Conservation (phyloP, 768 basidiomycete species). For the Kockovaella imperatae region DNA sequence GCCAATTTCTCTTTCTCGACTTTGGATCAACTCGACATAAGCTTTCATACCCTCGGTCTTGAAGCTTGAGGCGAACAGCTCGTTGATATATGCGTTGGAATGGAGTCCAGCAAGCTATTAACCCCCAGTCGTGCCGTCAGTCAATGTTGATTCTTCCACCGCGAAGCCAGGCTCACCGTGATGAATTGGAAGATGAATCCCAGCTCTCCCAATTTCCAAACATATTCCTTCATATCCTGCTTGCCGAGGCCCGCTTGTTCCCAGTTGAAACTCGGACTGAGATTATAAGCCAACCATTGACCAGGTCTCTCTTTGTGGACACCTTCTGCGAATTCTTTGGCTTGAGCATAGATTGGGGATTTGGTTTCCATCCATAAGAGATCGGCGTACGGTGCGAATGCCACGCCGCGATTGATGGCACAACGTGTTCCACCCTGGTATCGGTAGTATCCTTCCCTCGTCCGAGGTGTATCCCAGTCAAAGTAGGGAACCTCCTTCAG, state of each 20-base stretch:
- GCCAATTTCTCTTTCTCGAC: constrained; percentile 82
- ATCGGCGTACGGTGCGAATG: constrained; percentile 81
- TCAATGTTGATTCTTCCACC: not conserved
- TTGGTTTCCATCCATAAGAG: constrained; percentile 58
- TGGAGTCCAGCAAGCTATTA: constrained; percentile 85
- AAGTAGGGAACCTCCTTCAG: constrained; percentile 61
- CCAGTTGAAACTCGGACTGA: constrained; percentile 68
- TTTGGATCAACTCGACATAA: constrained; percentile 89
- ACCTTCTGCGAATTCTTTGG: constrained; percentile 81
- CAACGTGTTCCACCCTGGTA: constrained; percentile 96
- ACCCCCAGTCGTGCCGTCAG: no score
- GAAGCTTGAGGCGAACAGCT: constrained; percentile 78
- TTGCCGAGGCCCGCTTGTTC: constrained; percentile 75
- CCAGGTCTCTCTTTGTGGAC: constrained; percentile 61
- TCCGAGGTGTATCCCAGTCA: constrained; percentile 91
- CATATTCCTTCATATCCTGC: constrained; percentile 72
- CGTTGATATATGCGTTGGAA: constrained; percentile 94
- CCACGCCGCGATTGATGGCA: constrained; percentile 81
- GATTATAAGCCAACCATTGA: constrained; percentile 94
- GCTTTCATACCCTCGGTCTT: constrained; percentile 98
- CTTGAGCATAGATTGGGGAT: constrained; percentile 83
- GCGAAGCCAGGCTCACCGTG: constrained; percentile 19
- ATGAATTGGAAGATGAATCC: constrained; percentile 96
- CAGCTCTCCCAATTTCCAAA: constrained; percentile 89
- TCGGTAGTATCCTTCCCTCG: constrained; percentile 92